Evolutionary conservation across 352 stramenopile species (phyloP).

Genomic region (Aphanomyces invadans): DNA sequence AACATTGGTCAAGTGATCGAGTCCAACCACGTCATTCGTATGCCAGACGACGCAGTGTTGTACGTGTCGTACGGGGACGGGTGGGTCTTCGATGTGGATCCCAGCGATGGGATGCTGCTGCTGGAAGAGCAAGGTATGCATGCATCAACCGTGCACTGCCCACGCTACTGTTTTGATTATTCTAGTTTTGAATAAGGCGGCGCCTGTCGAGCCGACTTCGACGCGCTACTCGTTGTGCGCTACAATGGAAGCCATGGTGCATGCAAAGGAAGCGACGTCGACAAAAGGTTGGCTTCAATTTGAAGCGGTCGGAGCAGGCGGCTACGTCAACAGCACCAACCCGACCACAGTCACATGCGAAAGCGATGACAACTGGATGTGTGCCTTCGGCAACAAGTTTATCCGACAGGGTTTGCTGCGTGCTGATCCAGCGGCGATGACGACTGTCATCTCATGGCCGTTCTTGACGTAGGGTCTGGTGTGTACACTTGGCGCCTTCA

Average conservation of each 20-base stretch:
- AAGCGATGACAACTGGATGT: neutral
- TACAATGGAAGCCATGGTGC: neutral
- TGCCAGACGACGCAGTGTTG: neutral
- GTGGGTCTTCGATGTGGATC: slow-evolving; percentile 22
- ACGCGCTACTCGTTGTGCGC: neutral
- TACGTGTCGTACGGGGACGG: slow-evolving; percentile 13
- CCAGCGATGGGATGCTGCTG: slow-evolving; percentile 19
- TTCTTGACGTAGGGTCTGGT: slow-evolving; percentile 15
- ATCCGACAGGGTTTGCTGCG: slow-evolving; percentile 6
- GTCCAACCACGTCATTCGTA: slow-evolving; percentile 1
- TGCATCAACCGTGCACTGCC: no score
- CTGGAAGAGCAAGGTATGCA: slow-evolving; percentile 21
- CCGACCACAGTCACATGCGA: neutral
- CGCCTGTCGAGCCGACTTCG: neutral
- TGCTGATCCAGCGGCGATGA: no score
- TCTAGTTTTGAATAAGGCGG: neutral
- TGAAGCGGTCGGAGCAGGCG: neutral
- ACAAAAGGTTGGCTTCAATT: neutral
- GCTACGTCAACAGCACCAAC: neutral
- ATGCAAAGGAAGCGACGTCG: neutral
- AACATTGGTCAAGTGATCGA: slow-evolving; percentile 23
- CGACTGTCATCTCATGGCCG: no score
- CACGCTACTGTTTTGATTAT: no score
- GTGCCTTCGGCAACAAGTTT: slow-evolving; percentile 9
- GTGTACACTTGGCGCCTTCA: slow-evolving; percentile 16